phyloP scores from a whole-genome alignment of 2,329 filamentous ascomycete species.

The Coccinonectria pachysandricola region DNA sequence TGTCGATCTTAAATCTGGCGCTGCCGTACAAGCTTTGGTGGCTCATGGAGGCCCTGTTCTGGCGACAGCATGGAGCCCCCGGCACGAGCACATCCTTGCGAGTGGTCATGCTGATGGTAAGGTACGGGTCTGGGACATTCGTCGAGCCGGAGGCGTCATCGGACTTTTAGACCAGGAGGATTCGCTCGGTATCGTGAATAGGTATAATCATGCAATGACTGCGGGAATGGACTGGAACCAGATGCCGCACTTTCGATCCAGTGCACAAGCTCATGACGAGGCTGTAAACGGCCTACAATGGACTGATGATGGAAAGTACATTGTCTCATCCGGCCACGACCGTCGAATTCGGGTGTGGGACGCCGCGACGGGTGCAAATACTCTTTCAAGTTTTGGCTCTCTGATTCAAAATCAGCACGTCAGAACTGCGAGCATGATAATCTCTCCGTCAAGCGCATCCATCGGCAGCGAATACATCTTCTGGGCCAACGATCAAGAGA shows the following conservation, averaged over 20 bases:
- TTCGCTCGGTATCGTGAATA: slow-evolving; percentile 52
- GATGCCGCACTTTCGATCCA: slow-evolving; percentile 32
- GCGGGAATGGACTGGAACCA: slow-evolving; percentile 21
- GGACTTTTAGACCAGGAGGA: slow-evolving; percentile 79
- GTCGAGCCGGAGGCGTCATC: slow-evolving; percentile 65
- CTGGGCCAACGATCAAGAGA: slow-evolving; percentile 73
- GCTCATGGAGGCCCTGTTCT: slow-evolving; percentile 60
- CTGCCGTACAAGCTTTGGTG: slow-evolving; percentile 58
- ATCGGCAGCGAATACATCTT: slow-evolving; percentile 56
- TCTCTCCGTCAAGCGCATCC: slow-evolving; percentile 50
- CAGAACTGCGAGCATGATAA: slow-evolving; percentile 49
- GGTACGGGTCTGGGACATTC: slow-evolving; percentile 78
- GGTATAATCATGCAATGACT: slow-evolving; percentile 23
- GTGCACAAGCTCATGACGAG: slow-evolving; percentile 62
- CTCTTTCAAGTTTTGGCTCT: slow-evolving; percentile 78
- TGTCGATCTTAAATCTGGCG: slow-evolving; percentile 75
- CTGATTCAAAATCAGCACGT: slow-evolving; percentile 63
- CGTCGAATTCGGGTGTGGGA: slow-evolving; percentile 82
- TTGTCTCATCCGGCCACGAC: slow-evolving; percentile 78
- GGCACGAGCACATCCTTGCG: slow-evolving; percentile 66
- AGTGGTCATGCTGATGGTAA: slow-evolving; percentile 79
- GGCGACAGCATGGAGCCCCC: slow-evolving; percentile 71
- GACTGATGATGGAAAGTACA: slow-evolving; percentile 67
- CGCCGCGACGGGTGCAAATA: slow-evolving; percentile 69
- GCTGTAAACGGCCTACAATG: slow-evolving; percentile 78